phyloP scores from a whole-genome alignment of 2,329 filamentous ascomycete genomes.

The Hymenoscyphus salicellus region DNA sequence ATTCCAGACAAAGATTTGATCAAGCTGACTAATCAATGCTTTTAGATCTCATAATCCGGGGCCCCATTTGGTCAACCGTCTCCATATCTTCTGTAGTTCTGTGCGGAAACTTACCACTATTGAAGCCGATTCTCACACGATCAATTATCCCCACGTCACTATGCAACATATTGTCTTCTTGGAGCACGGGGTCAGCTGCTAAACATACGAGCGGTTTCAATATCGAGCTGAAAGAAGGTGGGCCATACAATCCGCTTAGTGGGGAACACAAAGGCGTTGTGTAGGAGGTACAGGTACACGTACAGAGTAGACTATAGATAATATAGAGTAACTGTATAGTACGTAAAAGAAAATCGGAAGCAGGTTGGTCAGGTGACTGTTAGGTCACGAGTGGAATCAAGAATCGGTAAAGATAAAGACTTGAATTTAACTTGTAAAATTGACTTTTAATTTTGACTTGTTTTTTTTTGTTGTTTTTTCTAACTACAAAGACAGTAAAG shows the following conservation, averaged over 20 bases:
- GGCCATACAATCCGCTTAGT: background rate
- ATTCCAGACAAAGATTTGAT: background rate
- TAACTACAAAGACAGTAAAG: too few species aligned
- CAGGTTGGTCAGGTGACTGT: too few species aligned
- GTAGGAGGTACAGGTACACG: too few species aligned
- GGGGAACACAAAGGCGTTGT: background rate
- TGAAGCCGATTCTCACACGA: background rate
- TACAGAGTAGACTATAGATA: too few species aligned
- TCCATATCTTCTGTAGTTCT: constrained; percentile 1
- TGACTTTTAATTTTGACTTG: too few species aligned
- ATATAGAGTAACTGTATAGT: too few species aligned
- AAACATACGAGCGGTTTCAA: background rate
- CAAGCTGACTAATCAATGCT: background rate
- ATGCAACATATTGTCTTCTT: background rate
- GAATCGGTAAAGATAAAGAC: too few species aligned
- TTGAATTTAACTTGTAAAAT: too few species aligned
- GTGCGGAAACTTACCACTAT: background rate
- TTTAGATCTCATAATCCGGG: background rate
- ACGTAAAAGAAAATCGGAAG: too few species aligned
- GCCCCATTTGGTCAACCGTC: background rate
- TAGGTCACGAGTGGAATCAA: too few species aligned
- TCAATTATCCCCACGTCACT: background rate
- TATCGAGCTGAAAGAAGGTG: background rate
- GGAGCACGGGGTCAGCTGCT: background rate
- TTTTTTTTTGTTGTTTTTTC: too few species aligned